Conservation (phyloP, 768 basidiomycete species). For the Boletus huronensis region DNA sequence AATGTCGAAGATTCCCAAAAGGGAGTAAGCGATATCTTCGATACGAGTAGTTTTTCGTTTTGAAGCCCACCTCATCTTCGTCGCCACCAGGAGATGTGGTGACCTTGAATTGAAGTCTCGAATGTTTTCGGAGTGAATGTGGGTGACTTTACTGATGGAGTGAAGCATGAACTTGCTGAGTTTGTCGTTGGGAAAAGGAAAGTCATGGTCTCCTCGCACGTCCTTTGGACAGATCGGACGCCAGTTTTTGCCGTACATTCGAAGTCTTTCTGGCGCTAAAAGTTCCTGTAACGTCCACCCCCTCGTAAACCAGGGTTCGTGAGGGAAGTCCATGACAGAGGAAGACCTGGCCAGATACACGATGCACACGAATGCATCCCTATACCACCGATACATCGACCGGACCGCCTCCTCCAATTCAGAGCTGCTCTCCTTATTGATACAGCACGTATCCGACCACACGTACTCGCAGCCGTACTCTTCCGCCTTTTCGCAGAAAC, state of each 20-base stretch:
- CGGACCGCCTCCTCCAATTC: slow-evolving; percentile 13
- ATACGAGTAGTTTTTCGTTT: slow-evolving; percentile 10
- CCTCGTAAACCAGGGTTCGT: slow-evolving; percentile 11
- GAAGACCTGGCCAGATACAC: slow-evolving; percentile 7
- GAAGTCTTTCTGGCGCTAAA: slow-evolving; percentile 6
- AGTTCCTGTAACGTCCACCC: slow-evolving; percentile 16
- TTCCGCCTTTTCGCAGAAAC: slow-evolving; percentile 14
- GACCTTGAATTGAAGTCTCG: slow-evolving; percentile 4
- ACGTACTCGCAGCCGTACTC: slow-evolving; percentile 16
- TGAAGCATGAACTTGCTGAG: slow-evolving; percentile 5
- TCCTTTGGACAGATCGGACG: slow-evolving; percentile 1
- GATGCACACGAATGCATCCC: slow-evolving; percentile 13
- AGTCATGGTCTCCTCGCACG: background rate
- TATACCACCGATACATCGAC: slow-evolving; percentile 15
- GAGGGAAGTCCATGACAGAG: background rate
- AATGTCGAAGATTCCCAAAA: slow-evolving; percentile 13
- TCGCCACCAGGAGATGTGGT: slow-evolving; percentile 2
- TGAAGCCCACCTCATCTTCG: slow-evolving; percentile 15
- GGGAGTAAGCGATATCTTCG: slow-evolving; percentile 10
- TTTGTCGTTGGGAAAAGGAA: slow-evolving; percentile 12
- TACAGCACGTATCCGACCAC: slow-evolving; percentile 24
- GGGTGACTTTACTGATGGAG: background rate
- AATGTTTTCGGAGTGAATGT: background rate
- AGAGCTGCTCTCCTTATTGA: slow-evolving; percentile 13
- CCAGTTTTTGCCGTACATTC: slow-evolving; percentile 13